Evolutionary conservation across 805 yeast genomes (phyloP).

Genomic region (Candida nonsorbophila): DNA sequence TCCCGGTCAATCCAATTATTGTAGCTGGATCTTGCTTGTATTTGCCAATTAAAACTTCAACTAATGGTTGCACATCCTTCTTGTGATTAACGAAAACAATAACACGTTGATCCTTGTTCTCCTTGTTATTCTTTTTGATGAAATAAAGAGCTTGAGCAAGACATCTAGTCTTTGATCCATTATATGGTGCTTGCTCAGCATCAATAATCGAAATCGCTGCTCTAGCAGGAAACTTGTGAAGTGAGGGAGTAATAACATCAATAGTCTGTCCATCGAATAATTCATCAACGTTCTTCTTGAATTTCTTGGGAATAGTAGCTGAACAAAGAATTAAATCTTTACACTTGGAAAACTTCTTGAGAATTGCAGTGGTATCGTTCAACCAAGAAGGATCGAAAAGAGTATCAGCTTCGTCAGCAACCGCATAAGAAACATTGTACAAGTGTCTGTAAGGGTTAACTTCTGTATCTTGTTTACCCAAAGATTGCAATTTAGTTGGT

Average conservation of each 20-base stretch:
- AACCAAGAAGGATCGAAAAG: conserved; percentile 78
- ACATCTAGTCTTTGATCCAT: conserved; percentile 78
- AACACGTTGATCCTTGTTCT: conserved; percentile 73
- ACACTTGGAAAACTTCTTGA: conserved; percentile 48
- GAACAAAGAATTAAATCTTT: conserved; percentile 72
- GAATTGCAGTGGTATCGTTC: conserved; percentile 53
- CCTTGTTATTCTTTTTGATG: conserved; percentile 78
- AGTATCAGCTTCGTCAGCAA: conserved; percentile 93
- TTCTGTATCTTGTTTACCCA: conserved; percentile 18
- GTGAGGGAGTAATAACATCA: conserved; percentile 69
- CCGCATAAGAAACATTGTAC: conserved; percentile 50
- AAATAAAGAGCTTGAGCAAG: conserved; percentile 86
- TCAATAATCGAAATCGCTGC: conserved; percentile 72
- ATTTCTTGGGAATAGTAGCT: conserved; percentile 83
- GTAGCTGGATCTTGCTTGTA: conserved; percentile 35
- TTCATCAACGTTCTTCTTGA: conserved; percentile 54
- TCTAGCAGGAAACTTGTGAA: conserved; percentile 79
- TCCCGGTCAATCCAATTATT: conserved; percentile 63
- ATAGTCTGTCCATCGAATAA: conserved; percentile 56
- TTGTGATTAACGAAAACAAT: conserved; percentile 81
- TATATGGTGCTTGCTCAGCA: conserved; percentile 72
- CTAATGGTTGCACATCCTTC: conserved; percentile 55
- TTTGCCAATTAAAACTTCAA: conserved; percentile 42
- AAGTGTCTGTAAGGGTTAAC: conserved; percentile 34
- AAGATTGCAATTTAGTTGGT: conserved; percentile 65